A percentile compares a stretch with the other conserved stretches of the same genome.
Conservation (phyloP, 345 rosid genomes). For the Sonneratia caseolaris region DNA sequence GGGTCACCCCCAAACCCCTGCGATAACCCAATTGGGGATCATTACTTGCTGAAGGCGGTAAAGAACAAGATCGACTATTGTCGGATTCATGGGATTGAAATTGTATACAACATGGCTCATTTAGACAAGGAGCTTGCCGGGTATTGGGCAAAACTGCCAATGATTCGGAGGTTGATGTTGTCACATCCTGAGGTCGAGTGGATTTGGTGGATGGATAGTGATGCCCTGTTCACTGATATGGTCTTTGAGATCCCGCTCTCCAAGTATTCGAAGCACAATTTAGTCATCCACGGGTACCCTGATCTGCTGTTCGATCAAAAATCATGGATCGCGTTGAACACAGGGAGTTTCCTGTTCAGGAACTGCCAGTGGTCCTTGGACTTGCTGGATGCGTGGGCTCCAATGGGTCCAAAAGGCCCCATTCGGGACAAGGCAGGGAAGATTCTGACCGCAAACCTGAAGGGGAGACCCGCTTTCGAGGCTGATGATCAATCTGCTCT, state of each 20-base stretch:
- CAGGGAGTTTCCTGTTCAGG: slow-evolving; percentile 83
- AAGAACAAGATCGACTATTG: slow-evolving; percentile 96
- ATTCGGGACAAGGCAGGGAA: slow-evolving; percentile 85
- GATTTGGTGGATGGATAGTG: slow-evolving; percentile 99
- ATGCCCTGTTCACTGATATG: slow-evolving; percentile 92
- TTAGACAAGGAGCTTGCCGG: slow-evolving; percentile 88
- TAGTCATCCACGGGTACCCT: slow-evolving; percentile 89
- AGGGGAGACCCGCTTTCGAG: slow-evolving; percentile 85
- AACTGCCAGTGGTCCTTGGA: slow-evolving; percentile 94
- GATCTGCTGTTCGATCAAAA: slow-evolving; percentile 78
- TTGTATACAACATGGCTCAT: slow-evolving; percentile 95
- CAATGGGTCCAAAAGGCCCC: slow-evolving; percentile 86
- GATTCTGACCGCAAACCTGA: slow-evolving; percentile 70
- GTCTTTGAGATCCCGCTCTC: slow-evolving; percentile 64
- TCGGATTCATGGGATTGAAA: slow-evolving; percentile 94
- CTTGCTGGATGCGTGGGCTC: slow-evolving; percentile 92
- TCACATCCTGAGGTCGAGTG: slow-evolving; percentile 92
- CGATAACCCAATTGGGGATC: slow-evolving; percentile 89
- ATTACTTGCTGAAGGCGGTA: slow-evolving; percentile 64
- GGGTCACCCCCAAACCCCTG: slow-evolving; percentile 91
- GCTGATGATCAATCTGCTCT: slow-evolving; percentile 95
- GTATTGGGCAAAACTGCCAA: slow-evolving; percentile 88
- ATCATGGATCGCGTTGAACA: slow-evolving; percentile 92
- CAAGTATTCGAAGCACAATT: slow-evolving; percentile 52
- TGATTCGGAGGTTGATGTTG: slow-evolving; percentile 79